Evolutionary conservation across 129 eudicot species (phyloP).

Genomic region (Helianthus tuberosus): DNA sequence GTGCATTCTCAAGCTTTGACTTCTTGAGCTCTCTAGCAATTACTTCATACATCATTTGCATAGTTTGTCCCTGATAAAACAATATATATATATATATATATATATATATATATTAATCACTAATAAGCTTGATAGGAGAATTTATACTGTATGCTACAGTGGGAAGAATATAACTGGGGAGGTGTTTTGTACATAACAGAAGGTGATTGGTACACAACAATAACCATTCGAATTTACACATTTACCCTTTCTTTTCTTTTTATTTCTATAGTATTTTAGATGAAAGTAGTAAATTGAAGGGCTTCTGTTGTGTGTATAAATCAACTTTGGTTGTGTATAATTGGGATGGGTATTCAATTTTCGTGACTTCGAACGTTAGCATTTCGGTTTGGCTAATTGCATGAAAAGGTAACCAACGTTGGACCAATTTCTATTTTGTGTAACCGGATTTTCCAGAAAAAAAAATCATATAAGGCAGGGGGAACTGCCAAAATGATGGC

Average conservation of each 20-base stretch:
- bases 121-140: slow-evolving; percentile 12
- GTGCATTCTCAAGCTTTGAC: slow-evolving; percentile 60
- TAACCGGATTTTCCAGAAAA: not conserved
- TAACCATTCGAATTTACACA: not conserved
- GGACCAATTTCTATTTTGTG: not conserved
- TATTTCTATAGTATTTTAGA: not conserved
- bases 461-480: not conserved
- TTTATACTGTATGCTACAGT: not conserved
- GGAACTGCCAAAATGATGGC: not conserved
- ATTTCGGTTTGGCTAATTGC: not conserved
- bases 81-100: not conserved
- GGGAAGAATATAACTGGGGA: too few species aligned
- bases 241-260: not conserved
- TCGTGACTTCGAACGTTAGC: not conserved
- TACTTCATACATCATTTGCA: slow-evolving; percentile 94
- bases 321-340: not conserved
- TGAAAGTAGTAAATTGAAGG: not conserved
- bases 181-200: too few species aligned
- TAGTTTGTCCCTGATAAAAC: slow-evolving; percentile 69
- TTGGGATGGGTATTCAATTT: not conserved
- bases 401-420: not conserved
- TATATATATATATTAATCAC: too few species aligned
- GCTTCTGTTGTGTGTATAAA: not conserved
- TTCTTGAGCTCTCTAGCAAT: slow-evolving; percentile 70
- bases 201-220: not conserved